A percentile compares a stretch with the other conserved stretches of the same genome.
Conservation (phyloP, 2,329 filamentous ascomycete species). For the Acephala macrosclerotiorum region DNA sequence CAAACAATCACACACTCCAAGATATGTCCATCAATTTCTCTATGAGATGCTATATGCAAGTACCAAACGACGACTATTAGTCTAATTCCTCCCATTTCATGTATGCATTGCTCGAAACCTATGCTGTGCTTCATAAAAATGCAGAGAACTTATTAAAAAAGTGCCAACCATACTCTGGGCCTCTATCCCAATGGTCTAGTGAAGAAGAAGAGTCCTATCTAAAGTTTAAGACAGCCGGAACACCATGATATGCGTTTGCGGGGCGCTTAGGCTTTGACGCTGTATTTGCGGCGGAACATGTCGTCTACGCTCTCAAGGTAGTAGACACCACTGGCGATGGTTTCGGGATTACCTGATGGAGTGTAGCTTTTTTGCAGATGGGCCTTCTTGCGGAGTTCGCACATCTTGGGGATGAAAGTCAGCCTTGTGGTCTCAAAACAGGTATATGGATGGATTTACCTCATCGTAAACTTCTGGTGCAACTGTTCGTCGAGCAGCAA, state of each 20-base stretch:
- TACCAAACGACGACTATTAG: conserved; percentile 7
- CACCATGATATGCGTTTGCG: conserved; percentile 15
- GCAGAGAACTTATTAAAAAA: conserved; percentile 7
- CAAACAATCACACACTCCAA: not conserved
- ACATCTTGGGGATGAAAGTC: conserved; percentile 64
- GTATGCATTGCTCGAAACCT: conserved; percentile 3
- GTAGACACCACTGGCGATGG: conserved; percentile 72
- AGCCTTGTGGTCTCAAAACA: conserved; percentile 29
- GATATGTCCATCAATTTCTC: not conserved
- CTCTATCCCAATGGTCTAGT: conserved; percentile 31
- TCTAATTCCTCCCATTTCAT: conserved; percentile 17
- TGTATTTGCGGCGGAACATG: conserved; percentile 85
- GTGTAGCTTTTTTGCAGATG: conserved; percentile 83
- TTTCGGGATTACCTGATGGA: conserved; percentile 72
- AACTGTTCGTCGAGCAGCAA: conserved; percentile 71
- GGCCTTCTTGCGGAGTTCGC: conserved; percentile 80
- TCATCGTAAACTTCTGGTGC: conserved; percentile 77
- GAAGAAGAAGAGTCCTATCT: conserved; percentile 20
- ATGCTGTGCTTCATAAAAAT: conserved; percentile 14
- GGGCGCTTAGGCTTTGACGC: conserved; percentile 68
- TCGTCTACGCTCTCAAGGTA: conserved; percentile 83
- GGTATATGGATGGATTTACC: conserved; percentile 55
- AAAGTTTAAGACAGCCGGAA: conserved; percentile 10
- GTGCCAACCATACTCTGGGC: conserved; percentile 11
- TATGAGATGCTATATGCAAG: conserved; percentile 1